These are phyloP conservation scores for Tricholoma furcatifolium DNA, from an alignment of 768 basidiomycete genomes.

Conservation along the genomic window DNA sequence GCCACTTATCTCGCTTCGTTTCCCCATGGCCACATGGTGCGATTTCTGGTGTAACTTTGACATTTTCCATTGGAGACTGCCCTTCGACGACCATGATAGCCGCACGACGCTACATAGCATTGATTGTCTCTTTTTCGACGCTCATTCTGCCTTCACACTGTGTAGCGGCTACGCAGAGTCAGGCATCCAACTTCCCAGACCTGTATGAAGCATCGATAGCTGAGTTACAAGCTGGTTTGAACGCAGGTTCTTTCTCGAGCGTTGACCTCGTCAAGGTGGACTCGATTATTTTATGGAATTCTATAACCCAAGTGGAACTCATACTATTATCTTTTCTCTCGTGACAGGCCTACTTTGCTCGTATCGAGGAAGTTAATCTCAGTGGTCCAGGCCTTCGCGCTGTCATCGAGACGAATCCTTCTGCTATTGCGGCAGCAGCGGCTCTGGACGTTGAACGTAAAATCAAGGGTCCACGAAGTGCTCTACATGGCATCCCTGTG, in stretches of 20 bases:
- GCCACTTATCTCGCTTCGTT: too few relatives aligned
- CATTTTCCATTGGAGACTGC: too few relatives aligned
- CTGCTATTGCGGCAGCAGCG: slow-evolving; percentile 51
- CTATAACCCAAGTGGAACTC: too few relatives aligned
- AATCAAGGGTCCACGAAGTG: slow-evolving; percentile 39
- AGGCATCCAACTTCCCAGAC: slow-evolving; percentile 40
- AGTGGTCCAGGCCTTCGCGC: slow-evolving; percentile 57
- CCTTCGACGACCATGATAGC: too few relatives aligned
- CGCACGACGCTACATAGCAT: too few relatives aligned
- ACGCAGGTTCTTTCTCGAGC: slow-evolving; percentile 51
- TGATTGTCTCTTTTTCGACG: not conserved
- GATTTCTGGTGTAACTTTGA: too few relatives aligned
- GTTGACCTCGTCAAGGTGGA: slow-evolving; percentile 61
- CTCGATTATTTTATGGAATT: not conserved
- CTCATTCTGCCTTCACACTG: not conserved
- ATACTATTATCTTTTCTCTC: not conserved
- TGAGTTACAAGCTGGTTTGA: slow-evolving; percentile 54
- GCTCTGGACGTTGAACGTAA: slow-evolving; percentile 45
- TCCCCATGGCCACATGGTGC: too few relatives aligned
- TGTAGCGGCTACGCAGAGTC: not conserved
- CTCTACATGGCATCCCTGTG: slow-evolving; percentile 54
- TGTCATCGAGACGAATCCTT: slow-evolving; percentile 55
- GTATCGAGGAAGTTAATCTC: slow-evolving; percentile 69
- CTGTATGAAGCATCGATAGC: slow-evolving; percentile 59
- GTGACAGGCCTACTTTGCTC: slow-evolving; percentile 58